Percentiles rank a stretch among this genome's conserved stretches.
Conservation (phyloP, 331 rosid species). For the Arachis monticola region DNA sequence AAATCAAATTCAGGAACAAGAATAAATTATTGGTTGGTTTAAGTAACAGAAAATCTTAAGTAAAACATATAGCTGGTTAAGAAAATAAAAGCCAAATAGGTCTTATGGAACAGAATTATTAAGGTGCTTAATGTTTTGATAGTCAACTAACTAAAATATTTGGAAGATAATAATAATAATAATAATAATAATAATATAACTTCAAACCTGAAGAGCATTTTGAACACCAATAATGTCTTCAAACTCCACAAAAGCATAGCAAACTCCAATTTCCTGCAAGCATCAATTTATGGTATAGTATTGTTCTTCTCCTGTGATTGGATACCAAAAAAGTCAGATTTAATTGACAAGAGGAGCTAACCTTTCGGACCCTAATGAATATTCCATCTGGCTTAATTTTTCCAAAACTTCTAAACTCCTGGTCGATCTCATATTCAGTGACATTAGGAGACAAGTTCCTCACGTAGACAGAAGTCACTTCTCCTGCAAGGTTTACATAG, state of each 20-base stretch:
- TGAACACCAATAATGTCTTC: slow-evolving; percentile 86
- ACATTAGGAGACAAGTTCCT: slow-evolving; percentile 84
- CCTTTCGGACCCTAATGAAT: slow-evolving; percentile 85
- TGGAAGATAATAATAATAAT: not conserved
- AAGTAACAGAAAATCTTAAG: not conserved
- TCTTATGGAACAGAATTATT: not conserved
- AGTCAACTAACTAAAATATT: not conserved
- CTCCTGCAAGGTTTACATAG: slow-evolving; percentile 58
- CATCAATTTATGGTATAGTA: slow-evolving; percentile 39
- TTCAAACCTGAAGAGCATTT: slow-evolving; percentile 75
- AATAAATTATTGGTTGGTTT: not conserved
- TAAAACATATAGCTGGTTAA: slow-evolving; percentile 20
- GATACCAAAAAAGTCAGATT: not conserved
- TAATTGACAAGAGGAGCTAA: slow-evolving; percentile 37
- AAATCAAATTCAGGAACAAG: slow-evolving; percentile 8
- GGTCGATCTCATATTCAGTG: slow-evolving; percentile 81
- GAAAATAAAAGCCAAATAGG: slow-evolving; percentile 29
- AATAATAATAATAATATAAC: not conserved
- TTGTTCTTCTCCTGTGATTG: not conserved
- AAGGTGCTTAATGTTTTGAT: slow-evolving; percentile 2
- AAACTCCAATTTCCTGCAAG: slow-evolving; percentile 89
- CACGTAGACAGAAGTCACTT: slow-evolving; percentile 89
- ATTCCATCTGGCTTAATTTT: slow-evolving; percentile 83
- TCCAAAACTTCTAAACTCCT: slow-evolving; percentile 82
- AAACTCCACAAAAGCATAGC: slow-evolving; percentile 96